Evolutionary conservation across 2,329 filamentous ascomycete species (phyloP).

Genomic region (Pezicula carpinea): DNA sequence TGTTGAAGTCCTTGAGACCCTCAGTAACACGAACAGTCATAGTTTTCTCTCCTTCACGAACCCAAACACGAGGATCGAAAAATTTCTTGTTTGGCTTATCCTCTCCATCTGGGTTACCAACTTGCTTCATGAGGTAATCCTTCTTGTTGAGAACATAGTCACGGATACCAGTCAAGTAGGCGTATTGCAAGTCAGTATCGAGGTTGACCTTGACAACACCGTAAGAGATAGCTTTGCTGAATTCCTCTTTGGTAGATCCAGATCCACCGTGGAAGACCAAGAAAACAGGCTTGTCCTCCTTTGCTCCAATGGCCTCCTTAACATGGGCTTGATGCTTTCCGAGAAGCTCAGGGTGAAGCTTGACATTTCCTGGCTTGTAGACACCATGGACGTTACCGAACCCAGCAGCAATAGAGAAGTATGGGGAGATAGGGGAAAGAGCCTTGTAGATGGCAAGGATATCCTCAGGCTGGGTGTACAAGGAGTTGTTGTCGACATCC

Average conservation of each 20-base stretch:
- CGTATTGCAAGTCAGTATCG: slow-evolving; percentile 96
- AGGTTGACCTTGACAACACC: slow-evolving; percentile 99
- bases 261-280: slow-evolving; percentile 99
- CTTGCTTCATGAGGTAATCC: slow-evolving; percentile 80
- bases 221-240: slow-evolving; percentile 79
- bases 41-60: slow-evolving; percentile 94
- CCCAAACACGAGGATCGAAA: slow-evolving; percentile 62
- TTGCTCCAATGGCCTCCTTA: slow-evolving; percentile 68
- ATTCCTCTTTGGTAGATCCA: slow-evolving; percentile 87
- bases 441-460: slow-evolving; percentile 88
- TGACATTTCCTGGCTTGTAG: slow-evolving; percentile 97
- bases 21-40: slow-evolving; percentile 78
- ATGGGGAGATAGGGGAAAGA: slow-evolving; percentile 79
- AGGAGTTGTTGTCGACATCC: slow-evolving; percentile 89
- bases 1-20: slow-evolving; percentile 90
- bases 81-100: slow-evolving; percentile 99
- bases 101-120: slow-evolving; percentile 92
- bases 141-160: slow-evolving; percentile 94
- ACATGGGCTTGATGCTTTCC: slow-evolving; percentile 94
- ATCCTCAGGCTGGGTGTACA: slow-evolving; percentile 98
- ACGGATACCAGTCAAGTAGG: slow-evolving; percentile 87
- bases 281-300: slow-evolving; percentile 89
- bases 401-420: slow-evolving; percentile 97
- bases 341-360: slow-evolving; percentile 92
- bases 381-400: slow-evolving; percentile 99